These are phyloP conservation scores for Ogataea methylovora DNA, from an alignment of 805 yeast species.

Conservation along the genomic window DNA sequence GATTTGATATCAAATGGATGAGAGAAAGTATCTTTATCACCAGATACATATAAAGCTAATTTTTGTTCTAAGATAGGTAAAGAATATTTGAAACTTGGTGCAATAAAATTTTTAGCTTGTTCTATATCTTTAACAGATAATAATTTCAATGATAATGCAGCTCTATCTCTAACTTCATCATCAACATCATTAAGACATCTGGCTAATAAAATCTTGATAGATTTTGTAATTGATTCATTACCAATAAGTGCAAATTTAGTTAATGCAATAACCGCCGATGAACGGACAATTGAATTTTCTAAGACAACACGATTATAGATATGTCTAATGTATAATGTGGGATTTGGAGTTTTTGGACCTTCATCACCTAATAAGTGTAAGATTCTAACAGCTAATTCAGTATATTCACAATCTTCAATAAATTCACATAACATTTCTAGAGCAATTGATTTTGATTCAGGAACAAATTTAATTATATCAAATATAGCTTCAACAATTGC, in stretches of 20 bases:
- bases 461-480: slow-evolving; percentile 82
- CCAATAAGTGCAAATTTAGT: slow-evolving; percentile 82
- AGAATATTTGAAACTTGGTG: slow-evolving; percentile 64
- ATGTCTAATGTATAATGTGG: slow-evolving; percentile 89
- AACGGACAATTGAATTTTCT: slow-evolving; percentile 91
- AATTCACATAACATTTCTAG: slow-evolving; percentile 89
- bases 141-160: slow-evolving; percentile 74
- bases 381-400: slow-evolving; percentile 89
- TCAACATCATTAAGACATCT: slow-evolving; percentile 85
- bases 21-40: slow-evolving; percentile 37
- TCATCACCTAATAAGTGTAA: slow-evolving; percentile 88
- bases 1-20: slow-evolving; percentile 63
- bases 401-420: slow-evolving; percentile 96
- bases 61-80: slow-evolving; percentile 72
- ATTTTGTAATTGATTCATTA: slow-evolving; percentile 57
- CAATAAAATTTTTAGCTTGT: slow-evolving; percentile 44
- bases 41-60: slow-evolving; percentile 62
- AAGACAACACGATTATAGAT: slow-evolving; percentile 94
- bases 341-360: slow-evolving; percentile 82
- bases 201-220: slow-evolving; percentile 66
- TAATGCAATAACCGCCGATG: slow-evolving; percentile 90
- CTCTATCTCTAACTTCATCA: slow-evolving; percentile 98
- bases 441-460: slow-evolving; percentile 75
- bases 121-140: slow-evolving; percentile 34
- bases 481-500: slow-evolving; percentile 88